These are phyloP conservation scores for Calycina herbarum DNA, from an alignment of 2,329 filamentous ascomycete species.

Conservation along the genomic window DNA sequence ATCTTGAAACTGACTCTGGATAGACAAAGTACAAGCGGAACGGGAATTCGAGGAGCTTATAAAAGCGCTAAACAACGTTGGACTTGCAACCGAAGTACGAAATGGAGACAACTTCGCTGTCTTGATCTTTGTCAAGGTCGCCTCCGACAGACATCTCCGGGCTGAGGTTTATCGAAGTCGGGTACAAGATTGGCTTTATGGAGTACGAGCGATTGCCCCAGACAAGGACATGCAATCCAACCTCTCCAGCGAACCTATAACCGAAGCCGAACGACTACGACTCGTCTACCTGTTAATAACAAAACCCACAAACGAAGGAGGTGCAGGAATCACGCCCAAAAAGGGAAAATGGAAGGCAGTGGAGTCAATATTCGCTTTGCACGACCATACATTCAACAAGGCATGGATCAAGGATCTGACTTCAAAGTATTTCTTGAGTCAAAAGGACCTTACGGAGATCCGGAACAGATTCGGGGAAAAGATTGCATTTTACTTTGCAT, in stretches of 20 bases:
- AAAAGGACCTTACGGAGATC: slow-evolving; percentile 70
- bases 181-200: slow-evolving; percentile 91
- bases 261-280: slow-evolving; percentile 83
- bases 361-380: slow-evolving; percentile 73
- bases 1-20: slow-evolving; percentile 19
- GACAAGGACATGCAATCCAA: slow-evolving; percentile 68
- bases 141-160: slow-evolving; percentile 71
- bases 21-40: slow-evolving; percentile 69
- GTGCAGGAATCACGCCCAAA: slow-evolving; percentile 73
- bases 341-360: slow-evolving; percentile 72
- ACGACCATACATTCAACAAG: slow-evolving; percentile 74
- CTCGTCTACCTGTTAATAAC: slow-evolving; percentile 85
- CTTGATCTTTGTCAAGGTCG: slow-evolving; percentile 79
- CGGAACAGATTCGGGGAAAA: slow-evolving; percentile 76
- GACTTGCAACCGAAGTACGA: slow-evolving; percentile 86
- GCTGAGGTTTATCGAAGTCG: slow-evolving; percentile 83
- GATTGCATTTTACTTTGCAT: slow-evolving; percentile 94
- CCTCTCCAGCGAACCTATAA: slow-evolving; percentile 73
- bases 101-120: slow-evolving; percentile 73
- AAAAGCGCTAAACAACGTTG: slow-evolving; percentile 70
- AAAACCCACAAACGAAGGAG: slow-evolving; percentile 70
- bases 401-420: slow-evolving; percentile 75
- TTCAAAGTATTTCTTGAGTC: slow-evolving; percentile 66
- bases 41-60: slow-evolving; percentile 77
- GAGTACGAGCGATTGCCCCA: slow-evolving; percentile 76